phyloP scores from a whole-genome alignment of 345 rosid genomes.

The Eucalyptus erythrocorys region DNA sequence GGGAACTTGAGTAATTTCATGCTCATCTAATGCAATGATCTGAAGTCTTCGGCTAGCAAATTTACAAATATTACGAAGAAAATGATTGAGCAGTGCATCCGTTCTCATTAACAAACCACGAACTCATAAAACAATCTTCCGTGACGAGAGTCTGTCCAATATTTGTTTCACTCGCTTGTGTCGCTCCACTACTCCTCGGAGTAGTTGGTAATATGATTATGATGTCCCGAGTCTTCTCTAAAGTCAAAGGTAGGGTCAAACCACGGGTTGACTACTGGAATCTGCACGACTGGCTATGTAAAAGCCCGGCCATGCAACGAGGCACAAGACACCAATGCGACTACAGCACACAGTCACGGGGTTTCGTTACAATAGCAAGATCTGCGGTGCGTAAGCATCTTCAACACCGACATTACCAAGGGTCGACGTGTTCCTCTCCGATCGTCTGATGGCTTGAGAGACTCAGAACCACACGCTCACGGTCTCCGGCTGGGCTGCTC shows the following conservation, averaged over 20 bases:
- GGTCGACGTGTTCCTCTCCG: neutral
- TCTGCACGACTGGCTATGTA: neutral
- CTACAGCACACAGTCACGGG: neutral
- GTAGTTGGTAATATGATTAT: neutral
- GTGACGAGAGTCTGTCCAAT: neutral
- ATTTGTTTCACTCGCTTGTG: neutral
- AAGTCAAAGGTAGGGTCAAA: neutral
- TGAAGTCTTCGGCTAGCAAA: neutral
- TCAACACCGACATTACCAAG: neutral
- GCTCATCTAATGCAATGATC: neutral
- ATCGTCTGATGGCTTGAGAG: slow-evolving; percentile 20
- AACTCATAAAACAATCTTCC: neutral
- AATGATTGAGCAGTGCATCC: neutral
- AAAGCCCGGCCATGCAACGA: neutral
- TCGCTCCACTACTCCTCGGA: neutral
- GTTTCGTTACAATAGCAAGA: neutral
- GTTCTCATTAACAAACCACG: neutral
- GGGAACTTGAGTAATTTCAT: neutral
- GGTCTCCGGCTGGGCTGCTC: slow-evolving; percentile 52
- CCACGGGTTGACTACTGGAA: neutral
- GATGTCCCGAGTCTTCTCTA: neutral
- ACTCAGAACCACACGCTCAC: slow-evolving; percentile 42
- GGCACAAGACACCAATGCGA: neutral
- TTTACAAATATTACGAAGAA: neutral
- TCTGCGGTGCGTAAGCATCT: neutral